A percentile compares a stretch with the other conserved stretches of the same genome.
These are phyloP conservation scores for Gracilaria domingensis DNA, from an alignment of 23 red algal species.

Conservation along the genomic window DNA sequence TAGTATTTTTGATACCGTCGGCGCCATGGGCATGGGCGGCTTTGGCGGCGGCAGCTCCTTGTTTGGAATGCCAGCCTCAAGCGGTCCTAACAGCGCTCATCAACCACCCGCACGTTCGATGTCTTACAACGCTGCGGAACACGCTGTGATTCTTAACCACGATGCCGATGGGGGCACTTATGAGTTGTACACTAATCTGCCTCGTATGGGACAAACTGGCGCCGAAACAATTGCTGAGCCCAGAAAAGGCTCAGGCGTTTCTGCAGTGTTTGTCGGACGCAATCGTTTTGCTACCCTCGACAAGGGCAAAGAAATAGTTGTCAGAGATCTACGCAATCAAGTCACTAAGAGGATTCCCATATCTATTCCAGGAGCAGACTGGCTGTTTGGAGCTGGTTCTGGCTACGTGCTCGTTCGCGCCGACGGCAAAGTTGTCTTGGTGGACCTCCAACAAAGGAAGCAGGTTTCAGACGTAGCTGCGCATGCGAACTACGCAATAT, in stretches of 20 bases:
- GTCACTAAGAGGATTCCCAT: conserved; percentile 85
- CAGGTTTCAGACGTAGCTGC: conserved; percentile 81
- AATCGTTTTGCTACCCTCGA: conserved; percentile 92
- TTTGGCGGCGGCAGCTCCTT: conserved; percentile 43
- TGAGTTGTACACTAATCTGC: conserved; percentile 86
- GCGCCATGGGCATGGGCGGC: conserved; percentile 57
- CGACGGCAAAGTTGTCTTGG: conserved; percentile 81
- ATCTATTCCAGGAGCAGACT: conserved; percentile 82
- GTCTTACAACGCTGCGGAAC: conserved; percentile 87
- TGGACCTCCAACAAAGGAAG: conserved; percentile 91
- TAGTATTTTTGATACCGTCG: conserved; percentile 81
- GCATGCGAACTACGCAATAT: conserved; percentile 88
- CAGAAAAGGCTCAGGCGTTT: conserved; percentile 73
- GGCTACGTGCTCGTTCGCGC: conserved; percentile 88
- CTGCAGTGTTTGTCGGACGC: conserved; percentile 92
- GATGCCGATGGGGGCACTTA: conserved; percentile 89
- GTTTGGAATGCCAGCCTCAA: conserved; percentile 14
- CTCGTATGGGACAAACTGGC: conserved; percentile 63
- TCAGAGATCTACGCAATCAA: conserved; percentile 91
- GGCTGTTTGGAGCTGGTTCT: conserved; percentile 83
- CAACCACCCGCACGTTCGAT: conserved; percentile 82
- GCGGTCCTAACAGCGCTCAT: conserved; percentile 1
- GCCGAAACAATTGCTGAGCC: conserved; percentile 73
- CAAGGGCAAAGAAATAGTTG: conserved; percentile 80
- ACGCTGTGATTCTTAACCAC: conserved; percentile 88